Evolutionary conservation across 2,329 filamentous ascomycete species (phyloP).

Genomic region (Fusarium veterinarium): DNA sequence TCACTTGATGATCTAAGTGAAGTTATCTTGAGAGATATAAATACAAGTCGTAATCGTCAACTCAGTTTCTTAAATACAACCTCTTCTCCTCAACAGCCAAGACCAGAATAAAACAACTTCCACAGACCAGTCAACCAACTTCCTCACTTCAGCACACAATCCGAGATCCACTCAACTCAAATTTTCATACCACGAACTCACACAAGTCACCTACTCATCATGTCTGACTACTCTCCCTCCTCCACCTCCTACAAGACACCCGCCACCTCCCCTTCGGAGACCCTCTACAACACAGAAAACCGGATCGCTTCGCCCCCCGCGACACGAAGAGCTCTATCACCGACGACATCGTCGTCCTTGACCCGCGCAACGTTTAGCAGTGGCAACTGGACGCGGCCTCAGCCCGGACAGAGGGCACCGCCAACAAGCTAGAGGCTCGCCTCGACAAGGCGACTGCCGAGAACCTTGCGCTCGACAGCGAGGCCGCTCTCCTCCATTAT

Average conservation of each 20-base stretch:
- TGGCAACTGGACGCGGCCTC: not conserved
- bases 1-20: not conserved
- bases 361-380: not conserved
- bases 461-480: not conserved
- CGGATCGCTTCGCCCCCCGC: not conserved
- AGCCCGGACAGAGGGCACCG: not conserved
- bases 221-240: not conserved
- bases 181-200: not conserved
- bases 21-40: not conserved
- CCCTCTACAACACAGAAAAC: not conserved
- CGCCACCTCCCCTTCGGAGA: not conserved
- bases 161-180: not conserved
- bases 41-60: not conserved
- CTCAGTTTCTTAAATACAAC: not conserved
- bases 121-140: not conserved
- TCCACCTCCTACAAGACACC: fast-evolving
- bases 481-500: fast-evolving
- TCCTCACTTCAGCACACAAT: not conserved
- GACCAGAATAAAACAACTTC: not conserved
- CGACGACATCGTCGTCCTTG: not conserved
- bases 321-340: not conserved
- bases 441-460: not conserved
- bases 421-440: not conserved
- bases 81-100: not conserved
- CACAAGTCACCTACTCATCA: not conserved